Evolutionary conservation across 2,329 filamentous ascomycete species (phyloP).

Genomic region (Colletotrichum tropicale): DNA sequence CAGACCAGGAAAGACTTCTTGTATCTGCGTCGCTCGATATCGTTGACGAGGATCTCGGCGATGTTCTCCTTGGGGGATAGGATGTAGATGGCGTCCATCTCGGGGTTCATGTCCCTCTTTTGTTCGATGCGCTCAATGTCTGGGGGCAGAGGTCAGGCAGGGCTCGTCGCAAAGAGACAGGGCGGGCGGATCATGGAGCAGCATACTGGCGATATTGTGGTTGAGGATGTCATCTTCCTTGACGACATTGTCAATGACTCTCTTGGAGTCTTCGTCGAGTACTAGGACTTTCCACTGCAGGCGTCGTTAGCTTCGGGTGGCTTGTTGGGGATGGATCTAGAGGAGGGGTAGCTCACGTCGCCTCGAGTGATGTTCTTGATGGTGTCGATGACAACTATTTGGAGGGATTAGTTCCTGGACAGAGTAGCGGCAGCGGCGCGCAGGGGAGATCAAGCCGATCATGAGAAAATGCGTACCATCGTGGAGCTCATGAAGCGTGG

Average conservation of each 20-base stretch:
- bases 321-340: not conserved
- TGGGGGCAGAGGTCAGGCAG: constrained; percentile 40
- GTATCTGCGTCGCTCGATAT: constrained; percentile 87
- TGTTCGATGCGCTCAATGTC: constrained; percentile 96
- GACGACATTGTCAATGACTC: constrained; percentile 87
- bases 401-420: constrained; percentile 33
- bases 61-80: constrained; percentile 86
- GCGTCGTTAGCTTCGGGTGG: not conserved
- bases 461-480: constrained; percentile 60
- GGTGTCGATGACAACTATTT: constrained; percentile 68
- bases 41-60: constrained; percentile 91
- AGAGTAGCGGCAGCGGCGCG: not conserved
- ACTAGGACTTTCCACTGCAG: constrained; percentile 94
- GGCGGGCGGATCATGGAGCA: constrained; percentile 31
- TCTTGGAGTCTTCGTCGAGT: constrained; percentile 82
- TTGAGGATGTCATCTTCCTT: constrained; percentile 98
- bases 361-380: constrained; percentile 80
- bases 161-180: not conserved
- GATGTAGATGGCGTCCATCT: constrained; percentile 95
- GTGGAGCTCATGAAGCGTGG: constrained; percentile 63
- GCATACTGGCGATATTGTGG: constrained; percentile 90
- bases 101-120: constrained; percentile 78
- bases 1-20: constrained; percentile 81
- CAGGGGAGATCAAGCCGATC: not conserved
- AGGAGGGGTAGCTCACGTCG: constrained; percentile 65